phyloP scores from a whole-genome alignment of 169 alveolate genomes.

The Plasmodium relictum region DNA sequence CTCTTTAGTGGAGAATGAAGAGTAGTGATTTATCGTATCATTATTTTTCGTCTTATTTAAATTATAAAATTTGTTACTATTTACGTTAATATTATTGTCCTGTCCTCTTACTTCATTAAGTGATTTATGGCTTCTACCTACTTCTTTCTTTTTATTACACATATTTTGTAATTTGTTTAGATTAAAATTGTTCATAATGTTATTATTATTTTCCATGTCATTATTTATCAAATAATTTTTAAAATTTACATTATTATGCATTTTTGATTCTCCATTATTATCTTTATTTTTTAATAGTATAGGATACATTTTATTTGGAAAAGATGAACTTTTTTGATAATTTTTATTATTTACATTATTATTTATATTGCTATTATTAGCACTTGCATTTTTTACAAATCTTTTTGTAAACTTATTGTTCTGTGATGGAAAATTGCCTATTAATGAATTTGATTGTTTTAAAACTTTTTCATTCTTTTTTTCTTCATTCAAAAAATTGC shows the following conservation, averaged over 20 bases:
- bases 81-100: conserved; percentile 21
- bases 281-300: conserved; percentile 43
- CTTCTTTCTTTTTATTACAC: conserved; percentile 9
- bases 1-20: conserved; percentile 28
- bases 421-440: neutral
- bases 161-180: conserved; percentile 23
- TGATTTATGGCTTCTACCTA: conserved; percentile 10
- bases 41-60: conserved; percentile 7
- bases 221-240: conserved; percentile 21
- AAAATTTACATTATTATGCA: conserved; percentile 17
- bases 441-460: neutral
- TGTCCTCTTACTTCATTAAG: conserved; percentile 19
- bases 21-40: conserved; percentile 11
- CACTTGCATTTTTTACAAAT: conserved; percentile 20
- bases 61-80: conserved; percentile 16
- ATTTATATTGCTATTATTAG: conserved; percentile 2
- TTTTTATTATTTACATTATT: conserved; percentile 13
- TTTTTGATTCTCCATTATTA: conserved; percentile 24
- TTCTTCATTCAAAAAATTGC: neutral
- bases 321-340: conserved; percentile 53
- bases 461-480: conserved; percentile 9
- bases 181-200: conserved; percentile 18
- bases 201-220: conserved; percentile 10
- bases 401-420: conserved; percentile 19
- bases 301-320: conserved; percentile 29